A percentile compares a stretch with the other conserved stretches of the same genome.
Conservation (phyloP, 257 asterid species). For the Solanum tarijense region DNA sequence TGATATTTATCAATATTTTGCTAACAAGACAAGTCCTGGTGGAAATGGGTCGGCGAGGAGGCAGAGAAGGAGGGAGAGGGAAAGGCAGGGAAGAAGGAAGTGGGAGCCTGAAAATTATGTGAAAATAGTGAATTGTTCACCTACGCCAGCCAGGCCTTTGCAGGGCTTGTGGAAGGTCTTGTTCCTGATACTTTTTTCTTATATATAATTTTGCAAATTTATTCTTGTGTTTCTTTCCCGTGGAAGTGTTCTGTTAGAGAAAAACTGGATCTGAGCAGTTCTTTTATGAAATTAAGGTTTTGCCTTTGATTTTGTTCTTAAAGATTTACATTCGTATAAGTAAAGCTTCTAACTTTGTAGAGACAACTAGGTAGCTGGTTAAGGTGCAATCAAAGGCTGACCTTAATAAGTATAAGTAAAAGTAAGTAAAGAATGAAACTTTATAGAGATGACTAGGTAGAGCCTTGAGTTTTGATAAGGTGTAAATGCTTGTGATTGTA, state of each 20-base stretch:
- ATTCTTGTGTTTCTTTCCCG: background rate
- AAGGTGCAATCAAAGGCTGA: background rate
- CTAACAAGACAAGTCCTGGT: conserved; percentile 63
- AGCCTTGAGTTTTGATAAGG: background rate
- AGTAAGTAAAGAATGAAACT: background rate
- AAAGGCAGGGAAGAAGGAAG: conserved; percentile 53
- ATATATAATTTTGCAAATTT: background rate
- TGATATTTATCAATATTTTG: conserved; percentile 80
- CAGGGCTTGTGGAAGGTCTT: conserved; percentile 96
- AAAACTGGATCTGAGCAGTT: background rate
- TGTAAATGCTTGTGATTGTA: background rate
- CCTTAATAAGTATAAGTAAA: background rate
- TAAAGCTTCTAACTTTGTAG: background rate
- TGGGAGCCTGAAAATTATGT: conserved; percentile 73
- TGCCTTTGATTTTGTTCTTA: background rate
- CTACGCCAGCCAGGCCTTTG: conserved; percentile 56
- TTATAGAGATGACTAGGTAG: background rate
- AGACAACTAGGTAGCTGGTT: background rate
- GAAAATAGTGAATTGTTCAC: conserved; percentile 61
- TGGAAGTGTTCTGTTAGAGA: background rate
- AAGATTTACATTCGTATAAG: background rate
- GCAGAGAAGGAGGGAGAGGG: conserved; percentile 80
- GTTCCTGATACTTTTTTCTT: background rate
- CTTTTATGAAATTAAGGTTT: background rate
- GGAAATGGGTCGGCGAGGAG: conserved; percentile 74